Evolutionary conservation across 441 rosid species (phyloP), one percentile per base, ranked within the genome.

Genomic region (Kokia cookei): DNA sequence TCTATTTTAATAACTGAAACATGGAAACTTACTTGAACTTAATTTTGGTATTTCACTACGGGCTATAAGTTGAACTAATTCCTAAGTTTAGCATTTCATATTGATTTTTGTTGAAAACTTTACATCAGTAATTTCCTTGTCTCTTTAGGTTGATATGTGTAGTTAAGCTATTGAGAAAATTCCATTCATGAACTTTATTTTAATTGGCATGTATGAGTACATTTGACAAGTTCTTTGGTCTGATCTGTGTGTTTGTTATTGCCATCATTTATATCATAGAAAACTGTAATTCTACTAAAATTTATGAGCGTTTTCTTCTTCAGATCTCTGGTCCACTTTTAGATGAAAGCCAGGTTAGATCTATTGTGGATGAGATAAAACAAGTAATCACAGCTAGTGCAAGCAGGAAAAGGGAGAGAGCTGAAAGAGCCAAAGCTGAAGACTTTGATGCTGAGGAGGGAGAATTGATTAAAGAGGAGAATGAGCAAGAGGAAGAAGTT

Each of bases 401-500:
- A 60, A 96, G 96, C 73, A 86, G 99, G 79, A 96, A 94, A 75
- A 85, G 90, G 59, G 99, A 96, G 79, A 78, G 99, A 76, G 98
- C 92, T 58, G 98, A 96, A 79, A 90, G 99, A 80, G 85, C 96
- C 76, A 88, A 80, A 85, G 99, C 97, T 61, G 99, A 96, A 86
- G 99, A 96, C 74, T 96, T 96, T 81, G 99, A 96, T 80, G 96
- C 94, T 13, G 99, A 96, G 89, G 99, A 96, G 82, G 87, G 91
- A 24, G 98, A 96, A 83, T 86, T 96, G 86, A 89, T 96, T 72
- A 94, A 84, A 86, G 99, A 96, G 86, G 99, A 94, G 84, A 96
- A 96, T 86, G 99, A 94, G 79, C 97, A 90, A 76, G 99, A 96
- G 87, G 99, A 96, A 82, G 99, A 96, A 82, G 97, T 96, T 79